These are phyloP conservation scores for Penstemon davidsonii DNA, from an alignment of 257 asterid genomes.

Conservation along the genomic window DNA sequence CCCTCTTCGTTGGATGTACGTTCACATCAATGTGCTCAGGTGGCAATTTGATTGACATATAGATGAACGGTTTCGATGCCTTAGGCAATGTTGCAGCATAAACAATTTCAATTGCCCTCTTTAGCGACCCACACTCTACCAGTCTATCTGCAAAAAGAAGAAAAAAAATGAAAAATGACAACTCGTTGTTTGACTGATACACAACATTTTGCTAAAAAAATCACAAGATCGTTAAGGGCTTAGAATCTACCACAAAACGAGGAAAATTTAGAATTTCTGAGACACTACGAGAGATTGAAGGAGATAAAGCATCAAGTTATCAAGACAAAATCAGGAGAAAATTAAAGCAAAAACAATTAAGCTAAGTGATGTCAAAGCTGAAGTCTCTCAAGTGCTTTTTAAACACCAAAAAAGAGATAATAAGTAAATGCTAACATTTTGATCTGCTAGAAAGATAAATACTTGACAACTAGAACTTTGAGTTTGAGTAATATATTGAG, in stretches of 20 bases:
- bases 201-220: constrained; percentile 20
- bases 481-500: not conserved
- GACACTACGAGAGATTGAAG: not conserved
- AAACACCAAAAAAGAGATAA: constrained; percentile 13
- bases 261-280: not conserved
- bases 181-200: constrained; percentile 11
- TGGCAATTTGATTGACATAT: constrained; percentile 85
- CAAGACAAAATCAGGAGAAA: constrained; percentile 1
- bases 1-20: constrained; percentile 96
- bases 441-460: constrained; percentile 17
- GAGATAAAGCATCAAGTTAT: constrained; percentile 1
- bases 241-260: constrained; percentile 14
- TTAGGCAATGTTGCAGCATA: constrained; percentile 95
- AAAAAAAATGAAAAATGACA: constrained; percentile 18
- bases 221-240: constrained; percentile 13
- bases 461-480: constrained; percentile 7
- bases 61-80: constrained; percentile 92
- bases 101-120: constrained; percentile 95
- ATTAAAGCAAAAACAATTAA: constrained; percentile 3
- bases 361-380: constrained; percentile 5
- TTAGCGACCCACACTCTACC: constrained; percentile 84
- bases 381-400: constrained; percentile 5
- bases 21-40: constrained; percentile 94
- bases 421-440: not conserved
- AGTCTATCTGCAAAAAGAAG: constrained; percentile 69